Percentiles rank a stretch among this genome's conserved stretches.
Evolutionary conservation across 1,284 basidiomycete species (phyloP).

Genomic region (Ganoderma sinense): DNA sequence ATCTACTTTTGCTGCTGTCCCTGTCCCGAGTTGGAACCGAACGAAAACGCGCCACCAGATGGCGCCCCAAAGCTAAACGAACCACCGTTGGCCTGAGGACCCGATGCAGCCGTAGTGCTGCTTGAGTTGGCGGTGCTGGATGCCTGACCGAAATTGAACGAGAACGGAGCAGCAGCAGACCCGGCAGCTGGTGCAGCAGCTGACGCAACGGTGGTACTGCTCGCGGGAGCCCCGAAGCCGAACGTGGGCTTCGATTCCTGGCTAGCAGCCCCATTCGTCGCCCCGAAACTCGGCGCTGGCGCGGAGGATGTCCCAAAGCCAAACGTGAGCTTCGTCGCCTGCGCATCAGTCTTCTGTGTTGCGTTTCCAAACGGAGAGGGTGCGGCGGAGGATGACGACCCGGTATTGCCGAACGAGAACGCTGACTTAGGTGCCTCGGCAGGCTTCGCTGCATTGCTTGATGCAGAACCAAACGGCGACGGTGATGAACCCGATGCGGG

Average conservation of each 20-base stretch:
- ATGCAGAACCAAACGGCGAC: conserved; percentile 15
- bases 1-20: conserved; percentile 33
- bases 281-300: conserved; percentile 13
- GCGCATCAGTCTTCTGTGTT: conserved; percentile 6
- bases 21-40: conserved; percentile 33
- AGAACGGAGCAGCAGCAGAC: conserved; percentile 30
- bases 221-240: conserved; percentile 9
- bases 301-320: conserved; percentile 12
- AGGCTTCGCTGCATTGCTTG: conserved; percentile 18
- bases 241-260: conserved; percentile 4
- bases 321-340: conserved; percentile 7
- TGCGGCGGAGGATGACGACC: background rate
- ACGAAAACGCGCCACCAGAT: conserved; percentile 41
- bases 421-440: conserved; percentile 22
- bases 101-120: conserved; percentile 1
- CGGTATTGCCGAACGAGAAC: conserved; percentile 22
- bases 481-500: background rate
- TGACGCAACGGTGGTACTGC: background rate
- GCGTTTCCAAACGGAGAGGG: conserved; percentile 5
- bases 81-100: conserved; percentile 14
- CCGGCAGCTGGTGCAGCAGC: conserved; percentile 14
- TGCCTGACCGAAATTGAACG: conserved; percentile 28
- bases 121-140: conserved; percentile 22
- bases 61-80: conserved; percentile 27
- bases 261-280: conserved; percentile 1